These are phyloP conservation scores for Triticum urartu DNA, from an alignment of 176 grass and related monocot genomes.

Conservation along the genomic window DNA sequence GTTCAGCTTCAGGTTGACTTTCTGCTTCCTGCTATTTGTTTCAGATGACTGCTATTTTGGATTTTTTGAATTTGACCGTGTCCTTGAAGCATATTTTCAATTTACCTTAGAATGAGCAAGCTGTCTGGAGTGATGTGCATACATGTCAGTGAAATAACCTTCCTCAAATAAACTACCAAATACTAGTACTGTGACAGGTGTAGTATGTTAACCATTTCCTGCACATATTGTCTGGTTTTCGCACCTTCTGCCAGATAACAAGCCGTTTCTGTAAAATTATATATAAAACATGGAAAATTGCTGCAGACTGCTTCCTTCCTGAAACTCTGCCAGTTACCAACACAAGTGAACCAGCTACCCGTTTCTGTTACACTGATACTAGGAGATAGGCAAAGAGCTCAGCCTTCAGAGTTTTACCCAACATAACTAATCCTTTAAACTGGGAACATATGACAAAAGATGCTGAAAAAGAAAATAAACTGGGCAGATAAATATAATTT, in stretches of 20 bases:
- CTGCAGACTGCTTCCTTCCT: background rate
- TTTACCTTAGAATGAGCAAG: slow-evolving; percentile 3
- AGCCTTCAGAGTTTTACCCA: background rate
- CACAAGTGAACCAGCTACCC: background rate
- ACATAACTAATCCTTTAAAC: background rate
- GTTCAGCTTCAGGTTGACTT: background rate
- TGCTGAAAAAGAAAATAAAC: background rate
- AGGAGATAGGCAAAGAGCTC: background rate
- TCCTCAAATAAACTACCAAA: background rate
- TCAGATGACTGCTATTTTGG: background rate
- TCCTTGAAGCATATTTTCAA: background rate
- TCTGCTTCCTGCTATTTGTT: background rate
- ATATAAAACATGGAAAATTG: background rate
- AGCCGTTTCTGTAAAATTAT: background rate
- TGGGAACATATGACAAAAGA: background rate
- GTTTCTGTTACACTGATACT: background rate
- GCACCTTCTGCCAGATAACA: background rate
- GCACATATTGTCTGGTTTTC: background rate
- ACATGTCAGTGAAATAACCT: background rate
- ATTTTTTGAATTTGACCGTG: background rate
- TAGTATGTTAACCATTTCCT: slow-evolving; percentile 4
- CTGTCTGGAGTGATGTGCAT: background rate
- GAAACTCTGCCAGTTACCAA: background rate
- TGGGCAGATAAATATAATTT: background rate
- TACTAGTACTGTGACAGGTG: slow-evolving; percentile 7